Base-by-base conservation (phyloP, 2,329 filamentous ascomycete species). In the Cercospora sp. region DNA sequence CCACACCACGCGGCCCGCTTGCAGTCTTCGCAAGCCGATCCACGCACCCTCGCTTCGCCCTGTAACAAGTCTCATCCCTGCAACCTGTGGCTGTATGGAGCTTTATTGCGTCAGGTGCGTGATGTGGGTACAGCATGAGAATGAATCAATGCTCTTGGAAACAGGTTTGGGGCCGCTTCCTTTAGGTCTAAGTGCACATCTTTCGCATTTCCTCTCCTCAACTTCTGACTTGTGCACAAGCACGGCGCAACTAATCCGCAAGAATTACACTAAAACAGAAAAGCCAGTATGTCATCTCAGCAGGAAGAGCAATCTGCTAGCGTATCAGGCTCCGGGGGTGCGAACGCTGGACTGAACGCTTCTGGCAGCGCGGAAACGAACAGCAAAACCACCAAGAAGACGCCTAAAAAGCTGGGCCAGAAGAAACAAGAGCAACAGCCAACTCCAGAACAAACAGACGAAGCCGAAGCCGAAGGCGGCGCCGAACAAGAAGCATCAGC, bases 341-440 rank as follows among this genome's bases (percentile, higher is more conserved):
- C 72, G 30, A 75, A 72, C 64, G 69, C 70, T 65, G 72, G 72
- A 64, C 75, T 75, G 60, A 75, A 73, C 57, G 75, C 75, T n/a
- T 72, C 72, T 58, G 75, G 74, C 28, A 70, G 67, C 53, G 73
- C 74, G 62, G 72, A 70, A 73, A 69, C 74, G 69, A 73, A 71
- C 79, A 79, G 81, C 80, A 79, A 79, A 75, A 67, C 63, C 60
- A 72, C 69, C 73, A 84, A 82, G 76, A 82, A 81, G 74, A 80
- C 81, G 67, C 83, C 83, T 42, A 82, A 83, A 77, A 84, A 84
- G 79, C 76, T 84, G 72, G 81, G 82, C 74, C 76, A 76, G 70
- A 83, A 83, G 77, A 75, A 77, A 70, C 78, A 81, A 74, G 78
- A 81, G 69, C 79, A 83, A 78, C 82, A 83, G 73, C 80, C 82